A percentile compares a stretch with the other conserved stretches of the same genome.
Evolutionary conservation across 164 flowering plant genomes (phyloP).

Genomic region (Tetracentron sinense): DNA sequence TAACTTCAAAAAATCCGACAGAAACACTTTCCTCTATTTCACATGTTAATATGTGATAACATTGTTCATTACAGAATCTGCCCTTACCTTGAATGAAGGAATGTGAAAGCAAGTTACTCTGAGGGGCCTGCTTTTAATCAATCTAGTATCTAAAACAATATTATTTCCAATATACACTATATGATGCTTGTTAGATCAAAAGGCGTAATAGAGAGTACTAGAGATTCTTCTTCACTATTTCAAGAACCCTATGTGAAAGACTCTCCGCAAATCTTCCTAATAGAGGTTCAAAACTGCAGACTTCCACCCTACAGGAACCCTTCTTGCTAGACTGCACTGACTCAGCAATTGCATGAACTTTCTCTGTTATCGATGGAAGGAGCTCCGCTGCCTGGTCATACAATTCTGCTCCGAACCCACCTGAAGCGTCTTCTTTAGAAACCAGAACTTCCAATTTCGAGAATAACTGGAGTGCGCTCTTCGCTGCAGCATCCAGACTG

Average conservation of each 20-base stretch:
- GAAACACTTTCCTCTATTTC: background rate
- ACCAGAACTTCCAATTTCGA: conserved; percentile 18
- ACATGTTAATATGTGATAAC: too few relatives aligned
- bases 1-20: background rate
- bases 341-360: conserved; percentile 34
- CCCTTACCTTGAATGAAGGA: too few relatives aligned
- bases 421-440: conserved; percentile 18
- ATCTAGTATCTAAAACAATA: background rate
- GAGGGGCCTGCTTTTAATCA: too few relatives aligned
- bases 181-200: background rate
- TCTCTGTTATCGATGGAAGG: conserved; percentile 38
- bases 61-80: too few relatives aligned
- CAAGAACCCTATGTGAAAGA: conserved; percentile 28
- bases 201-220: background rate
- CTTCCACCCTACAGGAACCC: conserved; percentile 12
- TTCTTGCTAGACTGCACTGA: conserved; percentile 17
- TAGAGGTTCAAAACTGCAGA: conserved; percentile 25
- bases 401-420: conserved; percentile 22
- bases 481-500: conserved; percentile 40
- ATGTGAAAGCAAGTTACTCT: too few relatives aligned
- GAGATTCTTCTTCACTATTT: conserved; percentile 23
- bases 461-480: conserved; percentile 35
- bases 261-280: conserved; percentile 29
- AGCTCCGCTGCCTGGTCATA: conserved; percentile 29
- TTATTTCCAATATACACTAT: background rate